Conservation (phyloP, 257 asterid species). For the Buddleja alternifolia region DNA sequence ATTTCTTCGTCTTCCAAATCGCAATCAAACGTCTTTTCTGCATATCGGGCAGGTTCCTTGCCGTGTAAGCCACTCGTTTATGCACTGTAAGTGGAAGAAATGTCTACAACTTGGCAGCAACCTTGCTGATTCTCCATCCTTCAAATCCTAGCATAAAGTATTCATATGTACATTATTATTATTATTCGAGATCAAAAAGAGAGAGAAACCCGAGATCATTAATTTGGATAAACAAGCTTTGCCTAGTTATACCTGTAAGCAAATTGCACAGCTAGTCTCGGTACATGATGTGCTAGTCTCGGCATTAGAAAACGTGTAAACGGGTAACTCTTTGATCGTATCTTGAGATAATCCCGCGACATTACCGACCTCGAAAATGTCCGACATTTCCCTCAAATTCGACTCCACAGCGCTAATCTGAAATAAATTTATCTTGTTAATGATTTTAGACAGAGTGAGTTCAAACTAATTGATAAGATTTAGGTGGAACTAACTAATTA, state of each 20-base stretch:
- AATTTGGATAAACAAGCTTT: not conserved
- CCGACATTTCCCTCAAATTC: constrained; percentile 58
- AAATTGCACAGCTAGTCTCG: constrained; percentile 56
- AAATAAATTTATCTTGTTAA: not conserved
- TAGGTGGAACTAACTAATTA: not conserved
- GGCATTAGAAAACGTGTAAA: constrained; percentile 24
- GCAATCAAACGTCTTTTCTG: constrained; percentile 48
- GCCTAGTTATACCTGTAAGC: constrained; percentile 54
- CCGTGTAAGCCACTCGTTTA: constrained; percentile 68
- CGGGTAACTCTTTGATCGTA: constrained; percentile 51
- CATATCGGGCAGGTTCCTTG: constrained; percentile 77
- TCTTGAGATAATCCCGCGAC: constrained; percentile 55
- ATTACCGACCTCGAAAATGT: constrained; percentile 56
- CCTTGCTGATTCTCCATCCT: constrained; percentile 56
- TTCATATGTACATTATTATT: too few species aligned
- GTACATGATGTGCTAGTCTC: constrained; percentile 3
- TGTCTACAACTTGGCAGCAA: constrained; percentile 64
- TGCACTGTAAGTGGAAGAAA: constrained; percentile 61
- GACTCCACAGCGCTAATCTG: constrained; percentile 65
- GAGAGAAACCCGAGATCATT: too few species aligned
- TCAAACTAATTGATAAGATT: not conserved
- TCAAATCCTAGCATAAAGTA: constrained; percentile 47
- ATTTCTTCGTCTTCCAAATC: not conserved
- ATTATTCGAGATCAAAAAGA: too few species aligned
- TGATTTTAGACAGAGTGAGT: not conserved